Conservation (phyloP, 345 rosid genomes). For the Dovyalis caffra region DNA sequence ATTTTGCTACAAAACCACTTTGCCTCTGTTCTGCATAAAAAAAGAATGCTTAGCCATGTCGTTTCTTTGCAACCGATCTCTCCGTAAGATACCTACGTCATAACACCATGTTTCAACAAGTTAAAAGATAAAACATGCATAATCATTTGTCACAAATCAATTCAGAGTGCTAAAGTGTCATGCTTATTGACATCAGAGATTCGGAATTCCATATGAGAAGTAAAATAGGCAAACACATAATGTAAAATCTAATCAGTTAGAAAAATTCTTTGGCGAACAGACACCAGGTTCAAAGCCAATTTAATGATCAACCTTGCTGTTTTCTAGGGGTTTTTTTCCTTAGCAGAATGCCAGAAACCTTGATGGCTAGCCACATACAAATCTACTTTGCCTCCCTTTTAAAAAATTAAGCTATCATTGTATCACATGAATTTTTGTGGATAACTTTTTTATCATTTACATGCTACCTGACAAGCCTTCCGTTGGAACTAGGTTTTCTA, state of each 20-base stretch:
- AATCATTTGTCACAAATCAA: not conserved
- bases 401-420: not conserved
- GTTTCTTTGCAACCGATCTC: constrained; percentile 32
- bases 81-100: constrained; percentile 43
- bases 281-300: too few relatives aligned
- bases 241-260: too few relatives aligned
- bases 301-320: too few relatives aligned
- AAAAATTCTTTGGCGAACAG: too few relatives aligned
- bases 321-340: not conserved
- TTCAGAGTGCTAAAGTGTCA: not conserved
- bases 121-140: not conserved
- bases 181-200: too few relatives aligned
- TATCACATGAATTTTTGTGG: not conserved
- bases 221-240: too few relatives aligned
- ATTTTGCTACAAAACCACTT: not conserved
- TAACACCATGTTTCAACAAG: not conserved
- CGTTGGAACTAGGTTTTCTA: not conserved
- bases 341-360: not conserved
- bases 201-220: too few relatives aligned
- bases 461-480: not conserved
- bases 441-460: not conserved
- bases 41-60: constrained; percentile 2
- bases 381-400: not conserved
- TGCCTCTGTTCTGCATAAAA: not conserved
- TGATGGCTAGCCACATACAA: not conserved